These are phyloP conservation scores for Cyclotella distinguenda DNA, from an alignment of 108 stramenopile genomes.

Conservation along the genomic window DNA sequence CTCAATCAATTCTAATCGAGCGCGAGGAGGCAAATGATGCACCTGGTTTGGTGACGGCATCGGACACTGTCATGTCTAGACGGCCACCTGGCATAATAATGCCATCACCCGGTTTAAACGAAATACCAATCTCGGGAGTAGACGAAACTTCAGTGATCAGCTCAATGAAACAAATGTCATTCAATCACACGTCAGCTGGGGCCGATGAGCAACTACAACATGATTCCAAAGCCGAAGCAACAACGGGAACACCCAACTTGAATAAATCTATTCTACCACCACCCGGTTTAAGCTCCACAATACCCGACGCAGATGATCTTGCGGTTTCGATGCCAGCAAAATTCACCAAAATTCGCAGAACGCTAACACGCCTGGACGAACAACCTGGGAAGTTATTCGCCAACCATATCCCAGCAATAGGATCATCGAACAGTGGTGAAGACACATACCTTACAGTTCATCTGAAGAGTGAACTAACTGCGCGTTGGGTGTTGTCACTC, in stretches of 20 bases:
- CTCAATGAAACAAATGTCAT: no score
- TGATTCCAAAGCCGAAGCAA: background rate
- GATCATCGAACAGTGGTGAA: slow-evolving; percentile 10
- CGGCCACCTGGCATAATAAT: no score
- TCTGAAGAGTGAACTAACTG: slow-evolving; percentile 72
- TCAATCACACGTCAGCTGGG: no score
- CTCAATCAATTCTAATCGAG: no score
- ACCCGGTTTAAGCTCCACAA: slow-evolving; percentile 10
- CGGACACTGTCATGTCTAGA: no score
- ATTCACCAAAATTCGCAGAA: slow-evolving; percentile 17
- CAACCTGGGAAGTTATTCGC: slow-evolving; percentile 79
- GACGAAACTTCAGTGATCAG: no score
- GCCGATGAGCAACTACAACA: no score
- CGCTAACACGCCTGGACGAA: slow-evolving; percentile 56
- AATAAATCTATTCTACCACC: slow-evolving; percentile 30
- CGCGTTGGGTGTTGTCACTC: slow-evolving; percentile 79
- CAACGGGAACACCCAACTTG: background rate
- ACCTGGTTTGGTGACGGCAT: no score
- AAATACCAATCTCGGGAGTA: no score
- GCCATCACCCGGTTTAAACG: no score
- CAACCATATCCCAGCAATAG: slow-evolving; percentile 46
- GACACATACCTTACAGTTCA: slow-evolving; percentile 47
- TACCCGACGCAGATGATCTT: slow-evolving; percentile 14
- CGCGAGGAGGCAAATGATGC: no score
- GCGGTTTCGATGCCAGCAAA: slow-evolving; percentile 26